Evolutionary conservation across 1,284 basidiomycete genomes (phyloP), one percentile per base, ranked within the genome.

Genomic region (Phaffia rhodozyma): DNA sequence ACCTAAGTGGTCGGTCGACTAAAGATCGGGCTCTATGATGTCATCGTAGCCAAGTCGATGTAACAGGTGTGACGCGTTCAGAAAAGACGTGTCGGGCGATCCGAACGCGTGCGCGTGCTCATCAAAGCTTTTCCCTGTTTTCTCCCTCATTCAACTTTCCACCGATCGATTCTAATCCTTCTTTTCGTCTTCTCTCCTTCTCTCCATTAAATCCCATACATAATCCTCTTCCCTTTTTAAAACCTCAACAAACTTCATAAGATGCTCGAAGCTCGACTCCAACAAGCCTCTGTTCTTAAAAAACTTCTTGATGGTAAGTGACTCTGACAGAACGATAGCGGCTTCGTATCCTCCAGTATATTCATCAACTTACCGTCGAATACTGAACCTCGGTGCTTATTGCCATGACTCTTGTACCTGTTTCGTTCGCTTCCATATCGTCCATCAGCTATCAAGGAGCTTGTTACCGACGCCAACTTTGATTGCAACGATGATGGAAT

Each of bases 391-490:
- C 52, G 38, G 51, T 27, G 11, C 25, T 32, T 53, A 18, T 53
- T 16, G 25, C 32, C 52, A 18, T 53, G 2, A 13, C 52, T 27
- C 11, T 18, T 53, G 52, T 16, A 53, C 52, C 32, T 30, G 30
- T 58, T 25, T 65, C 51, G 55, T 52, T 49, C 60, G 25, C 23
- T 11, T 27, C 38, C 13, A 11, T 20, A 55, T 5, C 32, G 16
- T 34, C 29, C 27, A 16, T 3, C 70, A 93, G 94, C 94, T 67
- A 86, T 98, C 83, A 96, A 94, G 77, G 94, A 98, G 73, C 86
- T 97, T 61, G 92, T 98, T 60, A 86, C 91, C 16, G 96, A 98
- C 75, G 94, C 91, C 75, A 98, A 98, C 78, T 97, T 97, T 74
- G 90, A 97, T 74, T 97, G 93, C 77, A 91, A 85, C 68, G 94